Evolutionary conservation across 768 basidiomycete species (phyloP).

Genomic region (Punctularia strigosozonata): DNA sequence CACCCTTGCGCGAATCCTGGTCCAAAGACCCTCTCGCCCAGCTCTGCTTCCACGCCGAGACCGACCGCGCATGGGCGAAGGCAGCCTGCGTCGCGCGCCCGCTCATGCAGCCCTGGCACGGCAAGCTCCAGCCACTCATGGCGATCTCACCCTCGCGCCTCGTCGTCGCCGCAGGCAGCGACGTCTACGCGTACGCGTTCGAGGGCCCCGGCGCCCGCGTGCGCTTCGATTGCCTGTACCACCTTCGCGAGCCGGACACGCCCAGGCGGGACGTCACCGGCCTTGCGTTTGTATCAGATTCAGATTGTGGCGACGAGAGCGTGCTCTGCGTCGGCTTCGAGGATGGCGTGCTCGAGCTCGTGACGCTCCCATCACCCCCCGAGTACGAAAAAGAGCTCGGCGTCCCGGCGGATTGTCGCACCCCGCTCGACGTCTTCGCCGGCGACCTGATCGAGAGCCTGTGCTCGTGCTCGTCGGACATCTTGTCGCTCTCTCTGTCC

Average conservation of each 20-base stretch:
- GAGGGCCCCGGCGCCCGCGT: slow-evolving; percentile 34
- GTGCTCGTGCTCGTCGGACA: slow-evolving; percentile 33
- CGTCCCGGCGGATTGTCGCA: slow-evolving; percentile 9
- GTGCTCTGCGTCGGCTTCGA: slow-evolving; percentile 46
- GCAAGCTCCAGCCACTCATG: slow-evolving; percentile 15
- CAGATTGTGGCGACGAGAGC: slow-evolving; percentile 26
- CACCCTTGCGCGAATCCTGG: slow-evolving; percentile 6
- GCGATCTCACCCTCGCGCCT: slow-evolving; percentile 11
- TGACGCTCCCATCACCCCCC: slow-evolving; percentile 21
- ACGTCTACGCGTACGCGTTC: slow-evolving; percentile 13
- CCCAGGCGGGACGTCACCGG: slow-evolving; percentile 41
- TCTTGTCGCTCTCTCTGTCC: slow-evolving; percentile 44
- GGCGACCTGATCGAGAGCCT: slow-evolving; percentile 46
- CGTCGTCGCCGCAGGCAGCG: slow-evolving; percentile 16
- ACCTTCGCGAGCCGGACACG: slow-evolving; percentile 21
- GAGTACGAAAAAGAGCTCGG: slow-evolving; percentile 6
- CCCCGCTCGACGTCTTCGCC: slow-evolving; percentile 20
- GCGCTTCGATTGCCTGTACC: slow-evolving; percentile 31
- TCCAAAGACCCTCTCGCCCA: slow-evolving; percentile 8
- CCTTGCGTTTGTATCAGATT: slow-evolving; percentile 35
- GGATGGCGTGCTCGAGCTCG: slow-evolving; percentile 43
- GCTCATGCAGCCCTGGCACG: slow-evolving; percentile 12
- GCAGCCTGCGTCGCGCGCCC: slow-evolving; percentile 12
- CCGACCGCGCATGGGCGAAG: slow-evolving; percentile 11
- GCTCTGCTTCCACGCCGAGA: slow-evolving; percentile 9